phyloP scores from a whole-genome alignment of 345 rosid genomes.

The Kernera saxatilis region DNA sequence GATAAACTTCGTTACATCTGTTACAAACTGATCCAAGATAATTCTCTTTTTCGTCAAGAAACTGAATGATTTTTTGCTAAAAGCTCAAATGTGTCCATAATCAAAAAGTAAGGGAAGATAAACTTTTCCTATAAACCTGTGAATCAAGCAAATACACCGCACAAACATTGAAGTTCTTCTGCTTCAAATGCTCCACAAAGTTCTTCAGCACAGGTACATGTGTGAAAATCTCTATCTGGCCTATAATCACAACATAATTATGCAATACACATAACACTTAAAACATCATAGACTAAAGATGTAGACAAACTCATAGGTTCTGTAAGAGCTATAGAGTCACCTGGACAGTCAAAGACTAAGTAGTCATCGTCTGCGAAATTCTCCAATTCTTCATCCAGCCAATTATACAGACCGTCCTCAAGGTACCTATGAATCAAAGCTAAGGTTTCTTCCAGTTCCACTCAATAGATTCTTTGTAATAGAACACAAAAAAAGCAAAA shows the following conservation, averaged over 20 bases:
- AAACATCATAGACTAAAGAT: background rate
- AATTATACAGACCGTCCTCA: slow-evolving; percentile 61
- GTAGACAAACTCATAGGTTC: background rate
- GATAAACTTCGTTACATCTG: slow-evolving; percentile 72
- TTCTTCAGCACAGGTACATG: slow-evolving; percentile 70
- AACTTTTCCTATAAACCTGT: slow-evolving; percentile 50
- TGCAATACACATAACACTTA: background rate
- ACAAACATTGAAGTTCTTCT: slow-evolving; percentile 73
- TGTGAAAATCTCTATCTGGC: slow-evolving; percentile 75
- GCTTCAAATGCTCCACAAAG: slow-evolving; percentile 75
- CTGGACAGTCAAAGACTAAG: slow-evolving; percentile 82
- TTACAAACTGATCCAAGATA: slow-evolving; percentile 9
- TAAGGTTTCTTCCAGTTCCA: slow-evolving; percentile 34
- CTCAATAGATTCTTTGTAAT: background rate
- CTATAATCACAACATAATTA: slow-evolving; percentile 13
- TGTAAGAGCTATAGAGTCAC: slow-evolving; percentile 25
- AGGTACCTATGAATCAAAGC: slow-evolving; percentile 46
- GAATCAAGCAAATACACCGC: slow-evolving; percentile 87
- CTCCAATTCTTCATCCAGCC: slow-evolving; percentile 75
- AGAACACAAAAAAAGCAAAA: too few relatives aligned
- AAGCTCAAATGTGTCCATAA: background rate
- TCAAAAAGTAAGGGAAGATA: background rate
- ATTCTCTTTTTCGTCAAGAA: too few relatives aligned
- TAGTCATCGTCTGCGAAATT: slow-evolving; percentile 74
- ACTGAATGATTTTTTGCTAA: background rate